These are phyloP conservation scores for Rosellinia necatrix DNA, from an alignment of 2,329 filamentous ascomycete genomes.

Conservation along the genomic window DNA sequence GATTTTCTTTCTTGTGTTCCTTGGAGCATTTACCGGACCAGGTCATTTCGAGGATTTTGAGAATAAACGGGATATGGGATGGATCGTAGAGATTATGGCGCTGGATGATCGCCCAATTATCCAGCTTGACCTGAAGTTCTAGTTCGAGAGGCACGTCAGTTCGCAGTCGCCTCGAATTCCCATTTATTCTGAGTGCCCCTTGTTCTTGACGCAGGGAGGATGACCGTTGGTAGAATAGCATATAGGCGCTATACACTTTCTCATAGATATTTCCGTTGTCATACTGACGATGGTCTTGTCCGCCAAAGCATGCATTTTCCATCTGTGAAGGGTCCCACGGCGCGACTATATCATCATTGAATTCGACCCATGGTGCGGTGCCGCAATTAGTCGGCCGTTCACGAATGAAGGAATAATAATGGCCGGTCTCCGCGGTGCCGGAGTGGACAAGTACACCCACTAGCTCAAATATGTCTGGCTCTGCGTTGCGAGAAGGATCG, in stretches of 20 bases:
- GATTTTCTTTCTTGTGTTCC: slow-evolving; percentile 51
- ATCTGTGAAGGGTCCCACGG: slow-evolving; percentile 76
- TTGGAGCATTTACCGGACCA: slow-evolving; percentile 56
- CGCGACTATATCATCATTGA: slow-evolving; percentile 87
- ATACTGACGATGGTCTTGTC: slow-evolving; percentile 60
- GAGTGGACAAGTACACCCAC: slow-evolving; percentile 95
- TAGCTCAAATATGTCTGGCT: slow-evolving; percentile 84
- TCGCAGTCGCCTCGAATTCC: slow-evolving; percentile 48
- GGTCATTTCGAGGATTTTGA: slow-evolving; percentile 62
- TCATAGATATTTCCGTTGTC: slow-evolving; percentile 57
- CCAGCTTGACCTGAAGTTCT: slow-evolving; percentile 65
- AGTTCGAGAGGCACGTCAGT: slow-evolving; percentile 51
- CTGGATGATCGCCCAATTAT: slow-evolving; percentile 75
- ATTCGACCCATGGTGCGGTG: slow-evolving; percentile 76
- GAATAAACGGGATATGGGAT: slow-evolving; percentile 69
- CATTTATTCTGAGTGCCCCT: slow-evolving; percentile 47
- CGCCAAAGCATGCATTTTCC: slow-evolving; percentile 80
- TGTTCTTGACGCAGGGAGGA: slow-evolving; percentile 64
- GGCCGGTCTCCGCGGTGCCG: slow-evolving; percentile 89
- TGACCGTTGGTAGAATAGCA: slow-evolving; percentile 93
- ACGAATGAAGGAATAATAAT: slow-evolving; percentile 96
- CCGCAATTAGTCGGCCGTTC: slow-evolving; percentile 66
- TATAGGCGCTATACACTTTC: slow-evolving; percentile 89
- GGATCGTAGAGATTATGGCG: slow-evolving; percentile 81
- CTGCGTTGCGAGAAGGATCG: slow-evolving; percentile 56